Evolutionary conservation across 768 basidiomycete species (phyloP).

Genomic region (Phaffia australis): DNA sequence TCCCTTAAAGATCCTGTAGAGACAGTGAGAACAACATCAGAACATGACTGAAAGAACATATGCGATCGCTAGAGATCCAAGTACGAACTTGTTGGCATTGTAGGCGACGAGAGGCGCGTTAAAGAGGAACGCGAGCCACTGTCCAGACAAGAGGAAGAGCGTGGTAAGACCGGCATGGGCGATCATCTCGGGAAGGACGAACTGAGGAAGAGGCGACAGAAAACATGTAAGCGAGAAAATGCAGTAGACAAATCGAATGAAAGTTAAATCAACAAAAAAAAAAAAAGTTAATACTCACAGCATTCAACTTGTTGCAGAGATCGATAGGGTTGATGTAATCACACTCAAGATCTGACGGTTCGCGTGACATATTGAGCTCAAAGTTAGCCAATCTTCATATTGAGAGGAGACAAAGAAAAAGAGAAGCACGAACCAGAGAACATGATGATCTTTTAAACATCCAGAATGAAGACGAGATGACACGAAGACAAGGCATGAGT

Average conservation of each 20-base stretch:
- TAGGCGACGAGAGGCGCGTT: conserved; percentile 78
- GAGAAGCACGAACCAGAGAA: conserved; percentile 53
- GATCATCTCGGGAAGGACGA: conserved; percentile 91
- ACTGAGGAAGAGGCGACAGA: conserved; percentile 45
- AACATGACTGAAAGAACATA: neutral
- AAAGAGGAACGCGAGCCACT: conserved; percentile 85
- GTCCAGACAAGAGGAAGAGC: conserved; percentile 85
- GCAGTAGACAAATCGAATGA: neutral
- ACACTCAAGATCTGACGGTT: conserved; percentile 20
- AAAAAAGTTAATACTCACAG: conserved; percentile 48
- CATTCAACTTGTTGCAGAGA: conserved; percentile 97
- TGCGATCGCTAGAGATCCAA: neutral
- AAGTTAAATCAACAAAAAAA: neutral
- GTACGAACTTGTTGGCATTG: conserved; percentile 84
- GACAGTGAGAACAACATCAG: neutral
- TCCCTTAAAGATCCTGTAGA: conserved; percentile 68
- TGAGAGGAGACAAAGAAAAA: no score
- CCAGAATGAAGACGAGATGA: neutral
- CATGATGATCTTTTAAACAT: conserved; percentile 78
- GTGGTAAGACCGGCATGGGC: conserved; percentile 84
- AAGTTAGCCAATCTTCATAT: no score
- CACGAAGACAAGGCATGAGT: neutral
- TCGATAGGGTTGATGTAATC: conserved; percentile 99
- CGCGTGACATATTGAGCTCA: no score
- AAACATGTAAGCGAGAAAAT: neutral